Base-by-base conservation (phyloP, 495 filamentous ascomycete species). In the Neurospora sp. region DNA sequence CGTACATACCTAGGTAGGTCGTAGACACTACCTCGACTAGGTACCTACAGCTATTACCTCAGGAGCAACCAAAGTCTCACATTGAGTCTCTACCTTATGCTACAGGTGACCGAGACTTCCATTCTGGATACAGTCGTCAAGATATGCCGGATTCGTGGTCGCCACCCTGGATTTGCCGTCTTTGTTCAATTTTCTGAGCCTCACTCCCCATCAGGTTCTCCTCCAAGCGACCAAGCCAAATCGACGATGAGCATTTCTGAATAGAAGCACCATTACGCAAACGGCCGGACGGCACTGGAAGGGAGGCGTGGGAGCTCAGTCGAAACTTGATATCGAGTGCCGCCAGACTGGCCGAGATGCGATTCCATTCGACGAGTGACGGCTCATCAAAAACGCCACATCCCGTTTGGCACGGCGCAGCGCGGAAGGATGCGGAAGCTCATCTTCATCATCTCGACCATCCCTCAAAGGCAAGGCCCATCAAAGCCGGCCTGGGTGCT, bases 401-500 rank as follows among this genome's bases (percentile, higher is more conserved):
- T 76, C 62, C 73, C 75, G 72, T 71, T 35, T 72, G 20, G 74
- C 39, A 46, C 40, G 40, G 69, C 74, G 70, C 35, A 71, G 70
- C 70, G 73, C 69, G 75, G 83, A 80, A 69, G 83, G 77, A 66
- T 80, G 82, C 71, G 83, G 80, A 66, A 37, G 23, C 14, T 16
- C 27, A 66, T 66, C 54, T 35, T 66, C 27, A 66, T 66, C 27
- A 9, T 66, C 54, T 27, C 27, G 48, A 35, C 12, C 54, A 66
- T 66, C 14, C 27, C 54, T 66, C 20, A 14, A 27, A 7, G 48
- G 11, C 48, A 59, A 59, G 11, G 48, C 48, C 48, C 11, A 27
- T 35, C 54, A 66, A 66, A 66, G 14, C 3, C 54, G 54, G 54
- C 27, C 54, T 66, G 7, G 54, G 23, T 31, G 54, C 54, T 35